Conservation (phyloP, 768 basidiomycete species). For the Pleurotus cornucopiae region DNA sequence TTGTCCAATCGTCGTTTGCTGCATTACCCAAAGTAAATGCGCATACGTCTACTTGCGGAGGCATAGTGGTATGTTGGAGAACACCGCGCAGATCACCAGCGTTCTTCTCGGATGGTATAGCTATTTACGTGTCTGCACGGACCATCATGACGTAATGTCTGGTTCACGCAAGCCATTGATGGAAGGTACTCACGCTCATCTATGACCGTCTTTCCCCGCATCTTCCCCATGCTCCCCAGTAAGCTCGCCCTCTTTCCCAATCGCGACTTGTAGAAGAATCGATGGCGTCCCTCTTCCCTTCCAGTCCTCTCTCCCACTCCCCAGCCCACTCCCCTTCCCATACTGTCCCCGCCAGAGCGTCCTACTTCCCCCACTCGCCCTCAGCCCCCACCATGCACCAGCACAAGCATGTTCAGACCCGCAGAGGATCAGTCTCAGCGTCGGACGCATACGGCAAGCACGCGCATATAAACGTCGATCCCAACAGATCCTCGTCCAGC, state of each 20-base stretch:
- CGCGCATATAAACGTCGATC: slow-evolving; percentile 45
- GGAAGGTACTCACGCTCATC: slow-evolving; percentile 3
- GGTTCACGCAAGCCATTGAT: too few relatives aligned
- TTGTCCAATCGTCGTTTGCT: too few relatives aligned
- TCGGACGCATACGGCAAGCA: slow-evolving; percentile 65
- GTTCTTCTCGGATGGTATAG: too few relatives aligned
- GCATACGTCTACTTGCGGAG: too few relatives aligned
- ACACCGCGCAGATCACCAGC: too few relatives aligned
- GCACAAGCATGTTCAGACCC: slow-evolving; percentile 33
- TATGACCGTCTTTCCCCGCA: slow-evolving; percentile 7
- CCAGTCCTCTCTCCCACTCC: background rate
- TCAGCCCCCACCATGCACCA: background rate
- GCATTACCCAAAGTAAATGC: too few relatives aligned
- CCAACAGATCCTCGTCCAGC: slow-evolving; percentile 52
- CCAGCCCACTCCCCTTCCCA: background rate
- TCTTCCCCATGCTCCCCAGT: background rate
- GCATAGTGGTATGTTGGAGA: too few relatives aligned
- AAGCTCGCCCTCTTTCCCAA: background rate
- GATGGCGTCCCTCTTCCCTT: background rate
- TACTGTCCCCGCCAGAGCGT: background rate
- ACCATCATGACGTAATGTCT: too few relatives aligned
- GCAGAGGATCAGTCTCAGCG: slow-evolving; percentile 68
- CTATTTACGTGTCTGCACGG: too few relatives aligned
- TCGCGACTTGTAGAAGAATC: too few relatives aligned
- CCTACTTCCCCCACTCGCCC: background rate